Conservation (phyloP, 164 flowering plant genomes). For the Vitis rotundifolia region DNA sequence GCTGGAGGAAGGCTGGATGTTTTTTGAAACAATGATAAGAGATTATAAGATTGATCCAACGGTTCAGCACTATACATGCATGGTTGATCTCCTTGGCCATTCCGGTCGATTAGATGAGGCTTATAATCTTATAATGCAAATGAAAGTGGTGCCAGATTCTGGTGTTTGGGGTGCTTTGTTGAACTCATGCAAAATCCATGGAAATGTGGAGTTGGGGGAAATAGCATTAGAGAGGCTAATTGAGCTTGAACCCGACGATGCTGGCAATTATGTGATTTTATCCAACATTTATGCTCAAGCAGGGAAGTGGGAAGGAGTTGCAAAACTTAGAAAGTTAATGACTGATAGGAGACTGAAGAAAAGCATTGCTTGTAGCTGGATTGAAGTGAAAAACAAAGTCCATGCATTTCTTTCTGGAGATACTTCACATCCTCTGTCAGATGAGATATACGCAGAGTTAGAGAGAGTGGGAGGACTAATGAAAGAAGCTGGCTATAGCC, state of each 20-base stretch:
- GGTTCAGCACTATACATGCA: conserved; percentile 50
- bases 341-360: conserved; percentile 39
- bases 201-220: conserved; percentile 45
- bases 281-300: conserved; percentile 56
- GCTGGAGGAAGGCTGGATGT: conserved; percentile 37
- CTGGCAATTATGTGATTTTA: conserved; percentile 52
- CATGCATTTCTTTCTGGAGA: conserved; percentile 54
- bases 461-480: conserved; percentile 28
- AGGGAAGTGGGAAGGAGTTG: conserved; percentile 55
- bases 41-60: conserved; percentile 37
- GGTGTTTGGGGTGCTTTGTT: conserved; percentile 57
- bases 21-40: conserved; percentile 28
- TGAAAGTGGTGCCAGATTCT: conserved; percentile 43
- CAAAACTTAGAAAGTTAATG: conserved; percentile 36
- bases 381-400: conserved; percentile 38
- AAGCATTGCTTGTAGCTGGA: conserved; percentile 48
- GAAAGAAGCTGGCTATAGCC: conserved; percentile 47
- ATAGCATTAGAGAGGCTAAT: conserved; percentile 39
- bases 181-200: conserved; percentile 45
- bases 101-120: conserved; percentile 39
- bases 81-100: conserved; percentile 55
- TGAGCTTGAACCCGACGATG: conserved; percentile 46
- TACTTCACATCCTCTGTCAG: conserved; percentile 38
- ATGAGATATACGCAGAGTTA: conserved; percentile 43
- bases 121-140: conserved; percentile 35